Base-by-base conservation (phyloP, 176 grass and related monocot species). In the sorghum (Sorghum bicolor) region DNA sequence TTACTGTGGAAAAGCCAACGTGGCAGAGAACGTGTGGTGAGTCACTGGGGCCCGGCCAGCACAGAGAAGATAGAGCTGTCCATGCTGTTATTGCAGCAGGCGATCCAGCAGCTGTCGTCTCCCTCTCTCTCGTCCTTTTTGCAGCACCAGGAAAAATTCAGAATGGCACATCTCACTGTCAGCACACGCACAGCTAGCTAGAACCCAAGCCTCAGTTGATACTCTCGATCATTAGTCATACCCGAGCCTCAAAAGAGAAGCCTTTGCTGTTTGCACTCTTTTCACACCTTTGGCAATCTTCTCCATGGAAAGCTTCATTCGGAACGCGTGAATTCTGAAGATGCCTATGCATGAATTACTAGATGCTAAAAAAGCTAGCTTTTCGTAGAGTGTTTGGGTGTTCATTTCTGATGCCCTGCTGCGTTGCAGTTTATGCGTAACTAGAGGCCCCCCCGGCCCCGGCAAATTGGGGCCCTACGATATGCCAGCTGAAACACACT, bases 61-160 rank as follows among this genome's bases (percentile, higher is more conserved):
- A 44, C 80, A 83, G 79, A 69, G 80, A 69, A 74, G 75, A 80
- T 90, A 62, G 58, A 74, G 84, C 68, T 87, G 79, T 83, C 72
- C 74, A 67, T 68, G 72, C 66, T 15, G 79, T 72, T 79, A 79
- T 62, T 90, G 79, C 44, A 66, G 45, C 83, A 78, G 50, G 50
- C 6, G 50, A 53, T 53, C 50, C 19, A 53, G 50, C 50, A 53
- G 79, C 79, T 61, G 88, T 86, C 83, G 60, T 72, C 67, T 74
- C 72, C 43, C 57, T 45, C 41, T 45, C 41, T 47, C 1, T 90
- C 79, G 37, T 90, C 74, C 67, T 67, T 68, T 61, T 41, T 79
- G 80, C 60, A 60, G n/a, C 73, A 17, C 48, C 76, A 11, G 73
- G 41, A 8, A 28, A 48, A 48, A 8, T 26, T 66, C 88, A 75